phyloP scores from a whole-genome alignment of 1,284 basidiomycete species.

The Gymnopus androsaceus region DNA sequence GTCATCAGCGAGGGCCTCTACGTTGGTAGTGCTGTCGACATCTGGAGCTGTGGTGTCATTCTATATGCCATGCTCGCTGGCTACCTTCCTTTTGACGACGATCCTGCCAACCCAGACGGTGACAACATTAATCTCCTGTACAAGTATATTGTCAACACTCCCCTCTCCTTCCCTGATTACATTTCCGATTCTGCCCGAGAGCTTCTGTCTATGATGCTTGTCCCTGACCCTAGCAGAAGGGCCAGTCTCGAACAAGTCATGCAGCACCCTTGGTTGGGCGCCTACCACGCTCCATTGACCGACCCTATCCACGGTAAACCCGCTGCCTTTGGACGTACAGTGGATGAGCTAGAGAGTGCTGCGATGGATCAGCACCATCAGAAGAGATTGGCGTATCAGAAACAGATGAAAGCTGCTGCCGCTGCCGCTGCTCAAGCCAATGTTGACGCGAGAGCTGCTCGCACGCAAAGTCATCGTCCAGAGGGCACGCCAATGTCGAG shows the following conservation, averaged over 20 bases:
- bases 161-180: conserved; percentile 93
- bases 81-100: conserved; percentile 99
- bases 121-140: conserved; percentile 99
- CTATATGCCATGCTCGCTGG: conserved; percentile 99
- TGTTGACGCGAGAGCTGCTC: conserved; percentile 33
- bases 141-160: conserved; percentile 98
- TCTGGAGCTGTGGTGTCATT: conserved; percentile 99
- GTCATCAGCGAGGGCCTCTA: conserved; percentile 98
- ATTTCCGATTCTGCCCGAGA: conserved; percentile 80
- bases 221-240: conserved; percentile 72
- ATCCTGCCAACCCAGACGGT: conserved; percentile 97
- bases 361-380: conserved; percentile 75
- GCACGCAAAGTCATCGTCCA: conserved; percentile 29
- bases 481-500: conserved; percentile 7
- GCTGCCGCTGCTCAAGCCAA: conserved; percentile 34
- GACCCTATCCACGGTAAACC: conserved; percentile 10
- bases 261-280: conserved; percentile 71
- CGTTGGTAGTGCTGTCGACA: conserved; percentile 97
- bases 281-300: conserved; percentile 37
- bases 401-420: conserved; percentile 48
- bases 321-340: conserved; percentile 59
- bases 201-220: conserved; percentile 66
- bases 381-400: conserved; percentile 70
- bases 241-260: conserved; percentile 69
- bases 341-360: conserved; percentile 68